Evolutionary conservation across 2,329 filamentous ascomycete species (phyloP).

Genomic region (Clathrospora elynae): DNA sequence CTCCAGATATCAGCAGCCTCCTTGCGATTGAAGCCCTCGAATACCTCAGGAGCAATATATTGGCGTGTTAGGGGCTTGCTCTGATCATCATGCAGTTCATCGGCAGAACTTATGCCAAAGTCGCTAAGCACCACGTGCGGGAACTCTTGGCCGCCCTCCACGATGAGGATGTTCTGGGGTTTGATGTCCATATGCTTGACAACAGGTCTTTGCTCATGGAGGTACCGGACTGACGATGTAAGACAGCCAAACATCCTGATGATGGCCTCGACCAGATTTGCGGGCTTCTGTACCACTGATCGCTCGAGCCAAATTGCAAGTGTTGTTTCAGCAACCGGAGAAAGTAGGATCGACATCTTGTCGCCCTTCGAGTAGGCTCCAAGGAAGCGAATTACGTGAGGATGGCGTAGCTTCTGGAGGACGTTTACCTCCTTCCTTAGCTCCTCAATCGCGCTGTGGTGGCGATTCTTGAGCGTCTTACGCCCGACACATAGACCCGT

Average conservation of each 20-base stretch:
- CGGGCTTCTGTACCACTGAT: conserved; percentile 24
- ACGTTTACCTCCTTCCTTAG: conserved; percentile 44
- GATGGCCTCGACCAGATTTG: conserved; percentile 30
- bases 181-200: conserved; percentile 49
- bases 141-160: conserved; percentile 34
- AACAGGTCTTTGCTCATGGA: conserved; percentile 45
- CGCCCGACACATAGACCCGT: conserved; percentile 42
- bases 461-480: conserved; percentile 48
- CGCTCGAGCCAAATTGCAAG: conserved; percentile 43
- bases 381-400: conserved; percentile 47
- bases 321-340: conserved; percentile 46
- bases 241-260: conserved; percentile 47
- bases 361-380: conserved; percentile 44
- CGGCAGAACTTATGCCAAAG: conserved; percentile 45
- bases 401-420: conserved; percentile 47
- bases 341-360: conserved; percentile 46
- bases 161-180: conserved; percentile 47
- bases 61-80: conserved; percentile 38
- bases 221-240: conserved; percentile 42
- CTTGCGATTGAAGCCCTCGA: conserved; percentile 33
- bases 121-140: conserved; percentile 46
- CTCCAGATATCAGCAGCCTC: conserved; percentile 81
- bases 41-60: conserved; percentile 46
- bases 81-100: conserved; percentile 24
- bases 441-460: conserved; percentile 39